Base-by-base conservation (phyloP, 495 filamentous ascomycete species). In the Aspergillus affinis region DNA sequence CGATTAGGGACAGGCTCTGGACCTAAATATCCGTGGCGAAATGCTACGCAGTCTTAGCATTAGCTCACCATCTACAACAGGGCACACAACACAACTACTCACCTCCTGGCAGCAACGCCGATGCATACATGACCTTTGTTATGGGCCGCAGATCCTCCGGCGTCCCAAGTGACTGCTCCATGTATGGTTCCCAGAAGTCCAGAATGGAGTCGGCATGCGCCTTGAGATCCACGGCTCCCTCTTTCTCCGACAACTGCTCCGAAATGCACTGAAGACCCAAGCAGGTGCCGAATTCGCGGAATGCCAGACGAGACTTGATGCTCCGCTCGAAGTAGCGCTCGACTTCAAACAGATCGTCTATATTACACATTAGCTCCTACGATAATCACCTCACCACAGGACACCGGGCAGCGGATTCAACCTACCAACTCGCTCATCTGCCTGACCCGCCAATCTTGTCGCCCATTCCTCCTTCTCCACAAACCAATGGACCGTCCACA, bases 121-220 rank as follows among this genome's bases (percentile, higher is more conserved):
- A 73, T 48, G 86, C 84, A 75, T 86, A 88, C 87, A 89, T 90
- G 30, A 83, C 84, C 55, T 78, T 64, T 26, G 84, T 86, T 49
- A 88, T 88, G 0, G 85, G 84, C 41, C 75, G 65, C 63, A 87
- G 61, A 48, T 83, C 81, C 36, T 81, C 76, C 5, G 80, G 74
- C 8, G 72, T 75, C 1, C 63, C 55, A 36, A 73, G 54, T 0
- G 75, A 63, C 8, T 74, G 54, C 15, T 77, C 66, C 69, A 84
- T 70, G 55, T 75, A 76, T 10, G 71, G 69, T 59, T 82, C 75
- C 86, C 86, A 88, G 2, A 75, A 75, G 9, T 77, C 69, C 5
- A 86, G 65, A 44, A 87, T 78, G 0, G 68, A 69, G 45, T 78
- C 73, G 10, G 78, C 73, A 56, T 78, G 76, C 10, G 32, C 58